Evolutionary conservation across 805 yeast genomes (phyloP), one percentile per base, ranked within the genome.

Genomic region (Pichia occidentalis): DNA sequence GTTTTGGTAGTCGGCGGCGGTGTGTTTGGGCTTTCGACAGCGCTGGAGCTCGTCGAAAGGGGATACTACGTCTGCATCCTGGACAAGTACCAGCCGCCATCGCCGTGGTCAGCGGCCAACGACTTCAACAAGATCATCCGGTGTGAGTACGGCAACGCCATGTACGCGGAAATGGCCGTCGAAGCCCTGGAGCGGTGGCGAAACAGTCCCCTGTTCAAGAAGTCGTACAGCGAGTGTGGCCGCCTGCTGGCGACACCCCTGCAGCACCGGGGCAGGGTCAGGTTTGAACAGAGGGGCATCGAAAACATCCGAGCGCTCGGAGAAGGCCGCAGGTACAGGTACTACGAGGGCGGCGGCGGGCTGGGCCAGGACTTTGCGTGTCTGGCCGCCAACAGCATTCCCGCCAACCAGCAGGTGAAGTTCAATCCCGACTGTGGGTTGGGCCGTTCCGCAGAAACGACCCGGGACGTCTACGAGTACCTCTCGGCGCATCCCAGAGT

Each of bases 91-190:
- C 54, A 61, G 14, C 61, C 68, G 1, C 75, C 74, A n/a, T 65
- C 72, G 2, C 61, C 62, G 1, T 52, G 61, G 55, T 62, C 73
- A 4, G 73, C 75, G 19, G 67, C 72, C 7, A 60, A 57, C 32
- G 77, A 71, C 44, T 57, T 57, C 33, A 70, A 71, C 43, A 69
- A 71, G 46, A 70, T 71, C 31, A 62, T 71, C 14, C 54, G 76
- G 37, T 56, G 68, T 4, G 76, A 71, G 43, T 71, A 71, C 39
- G 48, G 59, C 5, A 71, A 69, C 39, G 35, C 51, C 16, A 48
- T 59, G 14, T 69, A 70, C 40, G 55, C 72, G 0, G 53, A 54
- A 29, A 34, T 71, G 35, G 56, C 73, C 1, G 54, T 68, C 4
- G 75, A 71, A 46, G 74, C 75, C 4, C 43, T 66, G 32, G 26